Evolutionary conservation across 345 rosid species (phyloP).

Genomic region (Populus deltoides): DNA sequence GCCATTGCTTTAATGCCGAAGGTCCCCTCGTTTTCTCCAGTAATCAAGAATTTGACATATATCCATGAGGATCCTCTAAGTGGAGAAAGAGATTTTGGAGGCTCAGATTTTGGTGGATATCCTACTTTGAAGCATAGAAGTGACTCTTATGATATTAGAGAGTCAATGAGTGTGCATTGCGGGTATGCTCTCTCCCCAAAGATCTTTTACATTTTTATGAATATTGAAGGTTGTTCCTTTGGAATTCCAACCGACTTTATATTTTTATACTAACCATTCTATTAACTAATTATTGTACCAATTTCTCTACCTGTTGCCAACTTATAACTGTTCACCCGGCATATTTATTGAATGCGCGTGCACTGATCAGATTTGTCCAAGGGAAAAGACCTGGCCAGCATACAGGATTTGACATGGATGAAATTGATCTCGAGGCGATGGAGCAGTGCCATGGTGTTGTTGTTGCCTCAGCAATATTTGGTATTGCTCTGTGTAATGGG

Average conservation of each 20-base stretch:
- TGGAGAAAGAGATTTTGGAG: constrained; percentile 77
- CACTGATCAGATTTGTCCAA: constrained; percentile 64
- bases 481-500: constrained; percentile 39
- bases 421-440: constrained; percentile 80
- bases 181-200: constrained; percentile 52
- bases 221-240: not conserved
- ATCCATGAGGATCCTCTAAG: constrained; percentile 60
- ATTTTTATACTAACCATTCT: not conserved
- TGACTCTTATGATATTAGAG: constrained; percentile 78
- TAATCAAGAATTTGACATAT: constrained; percentile 68
- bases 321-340: constrained; percentile 4
- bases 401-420: constrained; percentile 88
- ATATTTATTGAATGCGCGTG: not conserved
- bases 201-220: not conserved
- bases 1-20: constrained; percentile 86
- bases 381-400: constrained; percentile 77
- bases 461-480: constrained; percentile 95
- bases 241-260: not conserved
- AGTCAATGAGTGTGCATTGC: constrained; percentile 82
- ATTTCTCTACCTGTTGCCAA: not conserved
- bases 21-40: constrained; percentile 77
- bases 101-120: constrained; percentile 97
- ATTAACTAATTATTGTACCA: not conserved
- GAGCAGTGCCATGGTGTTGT: constrained; percentile 82
- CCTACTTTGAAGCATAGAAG: constrained; percentile 77